Evolutionary conservation across 768 basidiomycete species (phyloP), one percentile per base, ranked within the genome.

Genomic region (Piloderma croceum): DNA sequence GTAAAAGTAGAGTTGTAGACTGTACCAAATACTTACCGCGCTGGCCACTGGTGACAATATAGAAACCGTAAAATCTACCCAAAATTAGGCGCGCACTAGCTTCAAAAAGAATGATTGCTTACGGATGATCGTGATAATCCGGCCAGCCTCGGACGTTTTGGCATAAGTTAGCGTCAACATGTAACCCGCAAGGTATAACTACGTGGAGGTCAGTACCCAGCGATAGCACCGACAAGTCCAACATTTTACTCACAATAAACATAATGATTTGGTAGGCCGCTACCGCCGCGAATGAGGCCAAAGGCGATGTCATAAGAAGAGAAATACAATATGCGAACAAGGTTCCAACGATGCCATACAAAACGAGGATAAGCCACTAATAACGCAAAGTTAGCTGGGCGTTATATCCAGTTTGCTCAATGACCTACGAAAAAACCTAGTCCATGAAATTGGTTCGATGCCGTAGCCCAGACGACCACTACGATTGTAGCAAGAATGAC

Each of bases 231-330:
- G n/a, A n/a, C 7, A 15, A 3, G 2, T 7, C 21, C 12, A 19
- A 37, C 17, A 34, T 23, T 3, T 11, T 9, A 71, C 81, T 57
- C 56, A 87, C 82, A 31, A 83, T 51, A 53, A 78, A 87, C 59
- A 86, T 74, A 39, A 88, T 59, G 31, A 85, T 70, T 47, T 88
- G 83, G 52, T 81, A 84, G 12, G 76, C 84, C 4, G 85, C 85
- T 11, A 79, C 73, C 5, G 71, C 62, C 1, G 87, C 84, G 47
- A 88, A 89, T 3, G 84, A 79, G 3, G 81, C 79, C 19, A 90
- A 64, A 9, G 84, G 79, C 0, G 83, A 83, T 2, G 74, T 55
- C 41, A 76, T 73, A 39, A 79, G 53, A 12, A 86, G 57, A 4
- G 83, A 78, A 11, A 74, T 65, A 36, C 73, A 79, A 53, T 85